Conservation (phyloP, 1,139 yeast species). For the Yamadazyma oceani region DNA sequence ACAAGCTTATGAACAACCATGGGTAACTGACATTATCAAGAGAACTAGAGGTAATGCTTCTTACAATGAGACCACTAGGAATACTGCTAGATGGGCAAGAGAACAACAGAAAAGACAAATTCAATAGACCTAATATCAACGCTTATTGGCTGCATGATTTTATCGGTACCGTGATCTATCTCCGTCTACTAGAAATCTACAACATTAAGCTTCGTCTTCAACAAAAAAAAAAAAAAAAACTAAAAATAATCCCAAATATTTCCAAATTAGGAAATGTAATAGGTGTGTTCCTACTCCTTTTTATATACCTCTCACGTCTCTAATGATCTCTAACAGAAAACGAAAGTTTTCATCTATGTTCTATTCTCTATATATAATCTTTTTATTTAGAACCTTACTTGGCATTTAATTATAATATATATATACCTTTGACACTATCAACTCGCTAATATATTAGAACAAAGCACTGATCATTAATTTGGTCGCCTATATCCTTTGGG, state of each 20-base stretch:
- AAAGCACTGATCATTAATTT: no score
- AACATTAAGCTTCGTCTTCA: no score
- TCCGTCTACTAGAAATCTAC: no score
- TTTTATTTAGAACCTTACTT: background rate
- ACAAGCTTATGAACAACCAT: slow-evolving; percentile 62
- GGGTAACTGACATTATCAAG: slow-evolving; percentile 79
- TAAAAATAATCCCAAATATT: no score
- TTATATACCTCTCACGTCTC: slow-evolving; percentile 3
- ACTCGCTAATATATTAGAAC: no score
- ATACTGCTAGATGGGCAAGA: slow-evolving; percentile 95
- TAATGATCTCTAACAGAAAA: slow-evolving; percentile 2
- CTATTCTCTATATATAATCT: background rate
- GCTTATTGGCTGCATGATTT: no score
- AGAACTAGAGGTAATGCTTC: slow-evolving; percentile 64
- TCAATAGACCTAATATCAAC: no score
- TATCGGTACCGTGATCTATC: no score
- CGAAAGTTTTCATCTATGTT: background rate
- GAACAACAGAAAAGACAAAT: slow-evolving; percentile 73
- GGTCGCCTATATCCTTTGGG: no score
- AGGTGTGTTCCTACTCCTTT: background rate
- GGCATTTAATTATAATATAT: background rate
- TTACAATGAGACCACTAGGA: slow-evolving; percentile 68
- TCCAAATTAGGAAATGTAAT: background rate
- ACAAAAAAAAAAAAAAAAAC: no score
- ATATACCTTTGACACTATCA: background rate